phyloP scores from a whole-genome alignment of 164 flowering plant species.

The Euptelea pleiosperma region DNA sequence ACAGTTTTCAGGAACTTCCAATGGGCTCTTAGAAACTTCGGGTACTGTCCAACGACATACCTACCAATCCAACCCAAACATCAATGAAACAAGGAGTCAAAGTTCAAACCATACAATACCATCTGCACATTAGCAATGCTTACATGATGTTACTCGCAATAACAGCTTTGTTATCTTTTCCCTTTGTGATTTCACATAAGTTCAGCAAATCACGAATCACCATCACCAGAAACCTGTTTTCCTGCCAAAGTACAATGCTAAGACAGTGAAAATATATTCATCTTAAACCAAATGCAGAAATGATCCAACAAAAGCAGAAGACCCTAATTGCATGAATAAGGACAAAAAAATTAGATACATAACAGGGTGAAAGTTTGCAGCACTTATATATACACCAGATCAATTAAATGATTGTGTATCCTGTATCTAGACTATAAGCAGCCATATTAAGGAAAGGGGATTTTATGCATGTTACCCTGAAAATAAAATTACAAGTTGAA shows the following conservation, averaged over 20 bases:
- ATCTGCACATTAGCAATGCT: conserved; percentile 20
- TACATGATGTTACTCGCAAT: conserved; percentile 99
- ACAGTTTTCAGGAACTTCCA: conserved; percentile 99
- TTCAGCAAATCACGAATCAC: conserved; percentile 95
- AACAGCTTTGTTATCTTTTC: conserved; percentile 98
- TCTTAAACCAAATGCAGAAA: conserved; percentile 1
- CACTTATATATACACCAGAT: too few relatives aligned
- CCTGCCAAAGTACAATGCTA: conserved; percentile 49
- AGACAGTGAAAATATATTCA: neutral
- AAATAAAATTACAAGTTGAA: too few relatives aligned
- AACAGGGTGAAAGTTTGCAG: too few relatives aligned
- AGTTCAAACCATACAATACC: neutral
- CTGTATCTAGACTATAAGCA: too few relatives aligned
- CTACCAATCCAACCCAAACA: conserved; percentile 37
- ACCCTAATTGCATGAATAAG: neutral
- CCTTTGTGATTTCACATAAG: conserved; percentile 93
- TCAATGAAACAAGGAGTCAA: neutral
- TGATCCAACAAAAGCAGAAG: neutral
- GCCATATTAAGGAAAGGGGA: too few relatives aligned
- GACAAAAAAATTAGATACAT: neutral
- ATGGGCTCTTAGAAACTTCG: conserved; percentile 91
- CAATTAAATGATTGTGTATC: too few relatives aligned
- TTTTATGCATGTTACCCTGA: too few relatives aligned
- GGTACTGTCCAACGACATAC: conserved; percentile 99
- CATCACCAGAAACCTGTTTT: conserved; percentile 95